These are phyloP conservation scores for Dryas alaskensis DNA, from an alignment of 306 rosid genomes.

Conservation along the genomic window DNA sequence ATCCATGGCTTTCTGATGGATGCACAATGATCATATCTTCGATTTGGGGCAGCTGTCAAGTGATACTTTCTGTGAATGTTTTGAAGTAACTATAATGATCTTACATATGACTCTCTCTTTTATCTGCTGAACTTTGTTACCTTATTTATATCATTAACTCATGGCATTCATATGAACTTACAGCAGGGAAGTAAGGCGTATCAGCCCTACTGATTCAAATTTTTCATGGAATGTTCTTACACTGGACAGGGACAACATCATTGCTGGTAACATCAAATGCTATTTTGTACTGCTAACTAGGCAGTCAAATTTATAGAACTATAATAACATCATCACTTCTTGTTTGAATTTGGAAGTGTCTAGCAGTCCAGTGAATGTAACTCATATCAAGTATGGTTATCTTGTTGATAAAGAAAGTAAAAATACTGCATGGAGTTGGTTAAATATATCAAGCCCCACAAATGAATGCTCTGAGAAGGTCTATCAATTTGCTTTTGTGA, in stretches of 20 bases:
- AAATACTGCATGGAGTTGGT: constrained; percentile 67
- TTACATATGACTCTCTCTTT: constrained; percentile 20
- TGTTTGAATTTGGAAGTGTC: constrained; percentile 54
- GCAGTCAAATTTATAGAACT: background rate
- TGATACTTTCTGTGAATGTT: constrained; percentile 69
- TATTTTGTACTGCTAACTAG: constrained; percentile 20
- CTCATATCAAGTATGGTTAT: constrained; percentile 74
- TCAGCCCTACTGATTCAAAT: constrained; percentile 65
- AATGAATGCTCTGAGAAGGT: constrained; percentile 77
- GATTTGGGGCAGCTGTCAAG: constrained; percentile 66
- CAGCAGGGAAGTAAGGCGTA: constrained; percentile 64
- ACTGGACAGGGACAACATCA: constrained; percentile 67
- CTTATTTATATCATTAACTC: constrained; percentile 18
- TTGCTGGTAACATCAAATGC: constrained; percentile 74
- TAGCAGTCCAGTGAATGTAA: constrained; percentile 83
- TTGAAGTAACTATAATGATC: constrained; percentile 46
- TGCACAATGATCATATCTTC: constrained; percentile 67
- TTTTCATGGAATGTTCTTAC: constrained; percentile 77
- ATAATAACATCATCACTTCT: constrained; percentile 13
- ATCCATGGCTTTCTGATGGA: constrained; percentile 85
- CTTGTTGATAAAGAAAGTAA: constrained; percentile 49
- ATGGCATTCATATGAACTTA: constrained; percentile 25
- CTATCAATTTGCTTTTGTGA: constrained; percentile 25
- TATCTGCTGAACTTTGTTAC: constrained; percentile 1
- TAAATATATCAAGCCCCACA: constrained; percentile 55